Percentiles rank a stretch among this genome's conserved stretches.
phyloP scores from a whole-genome alignment of 495 filamentous ascomycete species.

The Hapsidospora chrysogenum region DNA sequence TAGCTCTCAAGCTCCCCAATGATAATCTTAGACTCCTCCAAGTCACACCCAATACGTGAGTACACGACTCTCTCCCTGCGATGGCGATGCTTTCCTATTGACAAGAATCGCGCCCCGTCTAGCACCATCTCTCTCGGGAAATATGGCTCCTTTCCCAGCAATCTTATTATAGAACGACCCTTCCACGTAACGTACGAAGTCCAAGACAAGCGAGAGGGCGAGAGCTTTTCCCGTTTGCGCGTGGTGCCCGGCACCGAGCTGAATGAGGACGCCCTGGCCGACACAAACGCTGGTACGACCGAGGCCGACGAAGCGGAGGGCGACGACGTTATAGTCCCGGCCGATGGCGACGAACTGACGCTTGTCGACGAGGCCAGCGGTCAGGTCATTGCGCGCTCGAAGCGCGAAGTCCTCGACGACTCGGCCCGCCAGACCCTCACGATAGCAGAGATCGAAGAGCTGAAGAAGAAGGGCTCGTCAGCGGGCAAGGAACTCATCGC shows the following conservation, averaged over 20 bases:
- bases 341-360: slow-evolving; percentile 19
- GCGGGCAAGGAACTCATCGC: slow-evolving; percentile 79
- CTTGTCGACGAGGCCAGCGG: slow-evolving; percentile 30
- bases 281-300: slow-evolving; percentile 13
- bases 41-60: slow-evolving; percentile 63
- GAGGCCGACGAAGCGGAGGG: slow-evolving; percentile 4
- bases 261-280: slow-evolving; percentile 59
- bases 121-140: slow-evolving; percentile 77
- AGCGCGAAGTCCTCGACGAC: slow-evolving; percentile 66
- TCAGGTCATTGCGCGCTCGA: slow-evolving; percentile 55
- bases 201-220: slow-evolving; percentile 43
- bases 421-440: slow-evolving; percentile 66
- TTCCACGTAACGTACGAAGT: slow-evolving; percentile 86
- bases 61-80: slow-evolving; percentile 13
- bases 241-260: slow-evolving; percentile 70
- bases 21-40: slow-evolving; percentile 45
- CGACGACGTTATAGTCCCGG: slow-evolving; percentile 13
- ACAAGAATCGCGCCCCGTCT: slow-evolving; percentile 3
- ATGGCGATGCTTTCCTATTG: slow-evolving; percentile 6
- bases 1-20: slow-evolving; percentile 52
- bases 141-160: slow-evolving; percentile 74
- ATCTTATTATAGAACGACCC: slow-evolving; percentile 72
- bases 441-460: slow-evolving; percentile 72
- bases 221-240: slow-evolving; percentile 43
- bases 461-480: slow-evolving; percentile 63